These are phyloP conservation scores for Zelonia costaricensis DNA, from an alignment of 208 protist genomes.

Conservation along the genomic window DNA sequence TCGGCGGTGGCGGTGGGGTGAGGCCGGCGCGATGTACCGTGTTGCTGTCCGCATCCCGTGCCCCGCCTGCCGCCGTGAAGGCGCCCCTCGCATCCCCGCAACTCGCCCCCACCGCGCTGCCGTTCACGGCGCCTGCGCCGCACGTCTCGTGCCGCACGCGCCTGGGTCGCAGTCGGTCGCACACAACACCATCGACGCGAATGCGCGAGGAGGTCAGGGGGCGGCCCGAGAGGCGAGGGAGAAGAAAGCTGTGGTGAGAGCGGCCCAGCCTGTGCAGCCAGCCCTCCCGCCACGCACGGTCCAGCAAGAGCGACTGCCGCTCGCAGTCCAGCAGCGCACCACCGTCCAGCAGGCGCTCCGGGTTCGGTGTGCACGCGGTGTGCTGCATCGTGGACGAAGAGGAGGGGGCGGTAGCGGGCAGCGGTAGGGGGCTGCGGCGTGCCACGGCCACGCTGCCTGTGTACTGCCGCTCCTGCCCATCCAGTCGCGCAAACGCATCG, in stretches of 20 bases:
- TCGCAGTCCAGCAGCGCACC: constrained; percentile 27
- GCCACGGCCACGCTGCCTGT: constrained; percentile 25
- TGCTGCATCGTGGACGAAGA: no score
- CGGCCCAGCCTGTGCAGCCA: constrained; percentile 13
- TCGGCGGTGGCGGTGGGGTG: constrained; percentile 5
- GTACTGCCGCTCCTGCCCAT: constrained; percentile 35
- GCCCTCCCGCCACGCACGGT: constrained; percentile 30
- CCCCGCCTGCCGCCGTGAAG: neutral
- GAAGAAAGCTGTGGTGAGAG: constrained; percentile 4
- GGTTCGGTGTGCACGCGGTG: neutral
- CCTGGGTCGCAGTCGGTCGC: constrained; percentile 16
- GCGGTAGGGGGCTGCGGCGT: constrained; percentile 11
- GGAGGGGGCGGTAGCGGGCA: neutral
- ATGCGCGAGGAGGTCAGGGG: constrained; percentile 4
- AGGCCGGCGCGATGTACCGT: constrained; percentile 1
- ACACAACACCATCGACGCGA: constrained; percentile 7
- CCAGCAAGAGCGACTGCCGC: constrained; percentile 40
- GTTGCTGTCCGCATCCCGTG: neutral
- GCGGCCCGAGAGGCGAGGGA: neutral
- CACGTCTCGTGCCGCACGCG: neutral
- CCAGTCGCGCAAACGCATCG: constrained; percentile 26
- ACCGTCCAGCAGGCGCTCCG: constrained; percentile 11
- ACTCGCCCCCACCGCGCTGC: neutral
- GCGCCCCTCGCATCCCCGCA: neutral
- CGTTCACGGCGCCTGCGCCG: neutral